Evolutionary conservation across 371 early-diverging fungal genomes (phyloP), one percentile per base, ranked within the genome.

Genomic region (Choanephora cucurbitarum): DNA sequence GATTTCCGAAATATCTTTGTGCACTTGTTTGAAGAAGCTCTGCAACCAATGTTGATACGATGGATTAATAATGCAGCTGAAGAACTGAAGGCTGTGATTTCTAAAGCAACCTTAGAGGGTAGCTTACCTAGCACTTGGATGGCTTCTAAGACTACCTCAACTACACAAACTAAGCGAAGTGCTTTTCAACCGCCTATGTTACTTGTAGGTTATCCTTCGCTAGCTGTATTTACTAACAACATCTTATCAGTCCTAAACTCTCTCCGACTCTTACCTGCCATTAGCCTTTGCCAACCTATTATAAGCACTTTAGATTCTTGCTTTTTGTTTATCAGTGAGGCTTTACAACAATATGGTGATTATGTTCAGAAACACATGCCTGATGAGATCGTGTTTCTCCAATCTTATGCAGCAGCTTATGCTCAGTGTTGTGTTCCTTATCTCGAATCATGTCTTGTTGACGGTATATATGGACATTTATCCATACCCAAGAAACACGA

Each of bases 1-100:
- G 93, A 93, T 67, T 87, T 91, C 52, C 78, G 93, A 31, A 80
- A 79, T 17, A 52, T 87, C 8, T 82, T 88, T 41, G 82, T 81
- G 1, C 57, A 69, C 6, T 57, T 74, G 14, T 90, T 91, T 60
- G 89, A 91, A 55, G 73, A 79, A 19, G 83, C 86, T 0, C 68
- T 90, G 28, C 73, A 77, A 42, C 72, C 80, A 1, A 71, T 88
- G 42, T 75, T 90, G 14, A 58, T 73, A 28, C 62, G 69, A 45
- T 66, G 76, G 56, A 76, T 87, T 17, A 73, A 77, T 28, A 55
- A 69, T 23, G 79, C 82, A 1, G 77, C 81, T 0, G 67, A 66
- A 42, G 74, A 77, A n/a, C 70, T 81, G 17, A 43, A 72, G 1
- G 65, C 67, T 31, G 52, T 60, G 8, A 67, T 83, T 9, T 57